Conservation (phyloP, 2,329 filamentous ascomycete genomes). For the Sclerotinia trifoliorum region DNA sequence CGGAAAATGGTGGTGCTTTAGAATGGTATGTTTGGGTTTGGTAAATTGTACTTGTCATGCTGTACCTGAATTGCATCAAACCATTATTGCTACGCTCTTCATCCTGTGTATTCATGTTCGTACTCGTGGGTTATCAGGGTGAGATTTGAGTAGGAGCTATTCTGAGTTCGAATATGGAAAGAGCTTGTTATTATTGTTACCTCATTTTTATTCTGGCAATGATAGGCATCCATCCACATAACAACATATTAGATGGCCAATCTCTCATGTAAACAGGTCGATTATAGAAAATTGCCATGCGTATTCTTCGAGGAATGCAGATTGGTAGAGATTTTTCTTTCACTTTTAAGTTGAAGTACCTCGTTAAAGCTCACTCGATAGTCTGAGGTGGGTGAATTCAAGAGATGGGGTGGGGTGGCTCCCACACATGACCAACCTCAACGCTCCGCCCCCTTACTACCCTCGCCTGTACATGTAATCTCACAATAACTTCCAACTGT, state of each 20-base stretch:
- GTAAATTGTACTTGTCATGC: neutral
- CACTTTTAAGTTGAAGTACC: neutral
- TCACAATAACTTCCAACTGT: neutral
- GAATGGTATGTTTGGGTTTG: neutral
- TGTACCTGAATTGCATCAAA: neutral
- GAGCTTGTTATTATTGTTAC: too few species aligned
- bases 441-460: neutral
- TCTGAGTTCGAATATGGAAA: too few species aligned
- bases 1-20: too few species aligned
- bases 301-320: neutral
- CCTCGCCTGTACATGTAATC: too few species aligned
- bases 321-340: neutral
- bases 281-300: neutral
- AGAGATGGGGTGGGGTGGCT: neutral
- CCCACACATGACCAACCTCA: too few species aligned
- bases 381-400: neutral
- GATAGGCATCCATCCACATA: rapidly evolving
- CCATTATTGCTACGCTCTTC: neutral
- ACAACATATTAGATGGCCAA: too few species aligned
- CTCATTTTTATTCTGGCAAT: neutral
- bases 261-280: neutral
- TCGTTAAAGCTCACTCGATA: neutral
- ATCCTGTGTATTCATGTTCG: too few species aligned
- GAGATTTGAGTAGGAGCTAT: too few species aligned
- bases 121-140: rapidly evolving